Evolutionary conservation across 768 basidiomycete species (phyloP), one percentile per base, ranked within the genome.

Genomic region (Suillus placidus): DNA sequence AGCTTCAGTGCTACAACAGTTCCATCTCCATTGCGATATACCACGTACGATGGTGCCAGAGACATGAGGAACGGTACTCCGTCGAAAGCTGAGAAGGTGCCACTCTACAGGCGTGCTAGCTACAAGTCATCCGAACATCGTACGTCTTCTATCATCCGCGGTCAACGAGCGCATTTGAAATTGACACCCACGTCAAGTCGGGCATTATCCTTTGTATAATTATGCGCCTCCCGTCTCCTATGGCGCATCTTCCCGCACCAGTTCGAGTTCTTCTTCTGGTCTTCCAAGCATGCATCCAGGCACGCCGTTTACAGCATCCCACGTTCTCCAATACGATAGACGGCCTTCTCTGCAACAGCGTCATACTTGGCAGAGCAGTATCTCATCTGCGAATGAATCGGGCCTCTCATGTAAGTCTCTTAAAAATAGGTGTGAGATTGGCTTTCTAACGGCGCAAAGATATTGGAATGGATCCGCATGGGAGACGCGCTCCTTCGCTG

Each of bases 261-360:
- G 81, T 62, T 86, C 85, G 6, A 83, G 77, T 66, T 83, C 83
- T 12, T 87, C 54, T 34, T 55, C 87, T 1, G 69, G 85, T 40
- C 78, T 74, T 61, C 82, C 78, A 43, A 78, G 78, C 30, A 80
- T 79, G 45, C 75, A 76, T 12, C 78, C 66, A 54, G 74, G 82
- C 9, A 84, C 78, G 68, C 82, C 80, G 37, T 74, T 75, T 6
- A 47, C n/a, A n/a, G n/a, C 45, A 47, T 51, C 49, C 6, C 49
- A 47, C 45, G 45, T n/a, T 10, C 45, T 47, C 45, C 42, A 43
- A 20, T 81, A 78, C 43, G 82, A 83, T 9, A 75, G 76, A 37
- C 81, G 83, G 45, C 83, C 87, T 3, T 80, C 80, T 10, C 74
- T 86, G 54, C 82, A 82, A 68, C 79, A 82, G 51, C 82, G 79